Evolutionary conservation across 805 yeast species (phyloP).

Genomic region (Priceomyces medius): DNA sequence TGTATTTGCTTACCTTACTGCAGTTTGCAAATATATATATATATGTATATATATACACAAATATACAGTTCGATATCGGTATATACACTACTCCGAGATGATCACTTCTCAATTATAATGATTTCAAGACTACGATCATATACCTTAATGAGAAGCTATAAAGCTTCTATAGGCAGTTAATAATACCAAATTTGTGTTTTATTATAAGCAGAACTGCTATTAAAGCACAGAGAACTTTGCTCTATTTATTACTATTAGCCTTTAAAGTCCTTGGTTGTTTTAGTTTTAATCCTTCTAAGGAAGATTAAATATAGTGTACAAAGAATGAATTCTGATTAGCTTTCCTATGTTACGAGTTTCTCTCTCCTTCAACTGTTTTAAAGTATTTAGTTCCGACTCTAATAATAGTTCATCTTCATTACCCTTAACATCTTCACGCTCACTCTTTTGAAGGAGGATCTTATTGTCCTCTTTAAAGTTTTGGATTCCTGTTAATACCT

Average conservation of each 20-base stretch:
- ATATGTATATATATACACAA: neutral
- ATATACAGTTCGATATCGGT: no score
- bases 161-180: no score
- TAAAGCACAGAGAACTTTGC: no score
- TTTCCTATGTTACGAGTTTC: conserved; percentile 57
- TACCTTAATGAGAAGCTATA: no score
- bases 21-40: neutral
- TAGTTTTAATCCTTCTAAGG: neutral
- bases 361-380: conserved; percentile 56
- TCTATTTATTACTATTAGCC: no score
- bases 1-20: neutral
- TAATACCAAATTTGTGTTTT: no score
- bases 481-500: conserved; percentile 49
- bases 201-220: no score
- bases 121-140: no score
- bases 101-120: no score
- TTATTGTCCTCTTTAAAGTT: conserved; percentile 57
- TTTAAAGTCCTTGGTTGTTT: no score
- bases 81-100: neutral
- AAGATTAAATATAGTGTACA: conserved; percentile 49
- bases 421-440: conserved; percentile 87
- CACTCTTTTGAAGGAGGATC: conserved; percentile 72
- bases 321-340: conserved; percentile 52
- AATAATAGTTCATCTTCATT: conserved; percentile 72
- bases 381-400: conserved; percentile 71